Percentiles rank a stretch among this genome's conserved stretches.
phyloP scores from a whole-genome alignment of 306 rosid species.

The Myrica gale region DNA sequence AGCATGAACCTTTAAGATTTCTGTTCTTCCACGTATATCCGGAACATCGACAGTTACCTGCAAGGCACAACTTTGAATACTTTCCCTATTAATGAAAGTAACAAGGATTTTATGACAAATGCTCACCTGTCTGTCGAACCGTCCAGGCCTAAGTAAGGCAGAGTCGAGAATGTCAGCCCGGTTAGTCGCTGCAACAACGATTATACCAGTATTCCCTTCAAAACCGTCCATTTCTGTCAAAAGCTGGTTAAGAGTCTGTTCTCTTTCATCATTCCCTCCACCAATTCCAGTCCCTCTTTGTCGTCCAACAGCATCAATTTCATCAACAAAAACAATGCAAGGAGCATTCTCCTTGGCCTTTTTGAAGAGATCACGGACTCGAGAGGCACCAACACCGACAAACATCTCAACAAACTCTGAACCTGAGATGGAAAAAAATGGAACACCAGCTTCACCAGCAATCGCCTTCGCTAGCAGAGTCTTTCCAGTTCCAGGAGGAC shows the following conservation, averaged over 20 bases:
- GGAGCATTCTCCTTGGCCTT: constrained; percentile 99
- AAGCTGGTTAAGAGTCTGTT: constrained; percentile 97
- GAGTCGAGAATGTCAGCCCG: constrained; percentile 97
- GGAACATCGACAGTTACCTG: constrained; percentile 96
- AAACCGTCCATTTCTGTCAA: constrained; percentile 99
- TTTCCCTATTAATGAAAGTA: constrained; percentile 5
- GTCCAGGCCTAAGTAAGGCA: constrained; percentile 91
- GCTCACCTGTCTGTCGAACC: constrained; percentile 87
- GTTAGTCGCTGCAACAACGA: constrained; percentile 98
- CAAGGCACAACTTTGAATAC: constrained; percentile 28
- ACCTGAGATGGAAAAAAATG: constrained; percentile 96
- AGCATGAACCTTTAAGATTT: constrained; percentile 91
- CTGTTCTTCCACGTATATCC: constrained; percentile 89
- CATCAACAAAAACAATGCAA: constrained; percentile 97
- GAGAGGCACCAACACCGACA: constrained; percentile 99
- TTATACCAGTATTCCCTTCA: constrained; percentile 93
- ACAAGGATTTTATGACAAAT: constrained; percentile 9
- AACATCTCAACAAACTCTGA: constrained; percentile 99
- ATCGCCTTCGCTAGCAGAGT: constrained; percentile 92
- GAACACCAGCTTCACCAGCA: constrained; percentile 99
- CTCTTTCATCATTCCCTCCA: constrained; percentile 98
- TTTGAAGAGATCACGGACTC: constrained; percentile 96
- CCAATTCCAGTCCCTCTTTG: constrained; percentile 97
- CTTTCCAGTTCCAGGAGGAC: constrained; percentile 99
- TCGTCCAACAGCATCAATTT: constrained; percentile 97